phyloP scores from a whole-genome alignment of 108 stramenopile genomes.

The Bacterosira constricta region DNA sequence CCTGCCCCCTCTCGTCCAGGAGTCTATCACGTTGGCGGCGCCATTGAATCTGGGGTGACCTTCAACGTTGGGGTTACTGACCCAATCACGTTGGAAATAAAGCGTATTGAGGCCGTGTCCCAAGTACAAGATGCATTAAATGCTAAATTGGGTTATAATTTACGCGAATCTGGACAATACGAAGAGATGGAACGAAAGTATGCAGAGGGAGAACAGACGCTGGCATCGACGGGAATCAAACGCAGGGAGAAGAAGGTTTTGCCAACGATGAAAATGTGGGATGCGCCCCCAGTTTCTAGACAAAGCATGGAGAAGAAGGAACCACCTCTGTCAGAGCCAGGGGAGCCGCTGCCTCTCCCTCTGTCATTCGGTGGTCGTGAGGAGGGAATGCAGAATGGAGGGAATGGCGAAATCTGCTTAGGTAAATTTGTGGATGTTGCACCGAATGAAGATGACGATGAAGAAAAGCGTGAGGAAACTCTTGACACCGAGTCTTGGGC shows the following conservation, averaged over 20 bases:
- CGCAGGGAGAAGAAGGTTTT: not conserved
- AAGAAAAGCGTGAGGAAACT: conserved; percentile 8
- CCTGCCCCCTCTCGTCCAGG: conserved; percentile 25
- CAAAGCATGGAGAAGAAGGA: conserved; percentile 19
- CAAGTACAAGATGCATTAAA: conserved; percentile 11
- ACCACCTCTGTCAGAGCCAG: not conserved
- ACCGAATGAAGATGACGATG: not conserved
- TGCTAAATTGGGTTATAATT: conserved; percentile 1
- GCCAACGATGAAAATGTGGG: conserved; percentile 27
- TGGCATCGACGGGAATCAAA: not conserved
- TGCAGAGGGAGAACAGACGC: conserved; percentile 11
- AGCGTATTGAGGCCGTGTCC: conserved; percentile 18
- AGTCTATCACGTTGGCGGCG: not conserved
- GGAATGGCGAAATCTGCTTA: conserved; percentile 13
- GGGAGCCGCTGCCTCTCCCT: conserved; percentile 31
- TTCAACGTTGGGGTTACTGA: not conserved
- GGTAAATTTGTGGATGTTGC: conserved; percentile 16
- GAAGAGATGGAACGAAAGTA: conserved; percentile 24
- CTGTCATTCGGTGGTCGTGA: not conserved
- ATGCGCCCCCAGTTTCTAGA: conserved; percentile 5
- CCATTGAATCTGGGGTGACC: not conserved
- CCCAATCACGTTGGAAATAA: conserved; percentile 4
- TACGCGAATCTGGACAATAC: conserved; percentile 2
- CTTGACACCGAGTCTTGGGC: not conserved
- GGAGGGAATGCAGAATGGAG: not conserved